Percentiles rank a stretch among this genome's conserved stretches.
These are phyloP conservation scores for Paramecium sonneborni DNA, from an alignment of 73 alveolate genomes.

Conservation along the genomic window DNA sequence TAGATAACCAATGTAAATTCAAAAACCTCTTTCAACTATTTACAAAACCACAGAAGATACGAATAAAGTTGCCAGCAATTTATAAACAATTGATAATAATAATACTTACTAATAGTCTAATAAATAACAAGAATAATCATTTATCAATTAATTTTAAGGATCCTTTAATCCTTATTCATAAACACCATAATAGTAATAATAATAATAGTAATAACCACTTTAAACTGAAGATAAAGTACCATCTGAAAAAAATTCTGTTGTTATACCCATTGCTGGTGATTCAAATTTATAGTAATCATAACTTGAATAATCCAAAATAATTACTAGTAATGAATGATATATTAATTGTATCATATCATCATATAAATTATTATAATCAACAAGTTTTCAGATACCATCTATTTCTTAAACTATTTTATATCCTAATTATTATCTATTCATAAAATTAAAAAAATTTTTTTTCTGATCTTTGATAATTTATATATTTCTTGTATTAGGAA, in stretches of 20 bases:
- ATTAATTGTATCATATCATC: background rate
- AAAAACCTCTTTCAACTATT: background rate
- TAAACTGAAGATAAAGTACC: background rate
- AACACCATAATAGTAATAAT: background rate
- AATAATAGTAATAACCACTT: background rate
- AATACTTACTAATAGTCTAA: background rate
- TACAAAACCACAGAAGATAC: background rate
- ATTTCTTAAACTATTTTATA: background rate
- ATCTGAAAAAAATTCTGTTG: background rate
- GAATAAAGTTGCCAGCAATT: background rate
- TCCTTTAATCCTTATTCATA: background rate
- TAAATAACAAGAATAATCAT: background rate
- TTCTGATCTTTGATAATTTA: background rate
- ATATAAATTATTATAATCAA: background rate
- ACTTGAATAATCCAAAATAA: background rate
- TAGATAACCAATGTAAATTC: background rate
- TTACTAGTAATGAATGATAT: conserved; percentile 10
- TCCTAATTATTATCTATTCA: background rate
- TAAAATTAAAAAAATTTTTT: background rate
- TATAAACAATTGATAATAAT: background rate
- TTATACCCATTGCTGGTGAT: background rate
- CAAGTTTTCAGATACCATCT: background rate
- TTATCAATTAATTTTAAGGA: background rate
- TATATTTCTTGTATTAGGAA: background rate
- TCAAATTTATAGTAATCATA: background rate